Base-by-base conservation (phyloP, 192 early-diverging fungal species). In the Coemansia sp. region DNA sequence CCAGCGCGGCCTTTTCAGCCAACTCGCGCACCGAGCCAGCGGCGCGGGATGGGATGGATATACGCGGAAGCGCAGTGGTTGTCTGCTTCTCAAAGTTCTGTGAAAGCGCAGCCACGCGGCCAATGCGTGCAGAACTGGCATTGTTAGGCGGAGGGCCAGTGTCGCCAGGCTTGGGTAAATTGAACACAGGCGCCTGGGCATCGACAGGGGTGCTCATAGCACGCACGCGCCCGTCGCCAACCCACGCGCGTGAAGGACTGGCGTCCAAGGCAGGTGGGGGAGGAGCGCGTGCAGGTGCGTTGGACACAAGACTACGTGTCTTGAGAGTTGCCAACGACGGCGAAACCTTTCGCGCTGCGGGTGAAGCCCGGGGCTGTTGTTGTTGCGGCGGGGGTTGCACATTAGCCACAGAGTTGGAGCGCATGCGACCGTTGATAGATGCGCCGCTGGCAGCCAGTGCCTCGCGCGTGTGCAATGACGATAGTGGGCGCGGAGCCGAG, bases 51-150 rank as follows among this genome's bases (percentile, higher is more conserved):
- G 76, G 66, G 12, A 79, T 79, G 21, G 68, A 44, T 10, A 79
- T 69, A 27, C 60, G 64, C 10, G 68, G 64, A 0, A 64, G 63
- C 9, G 52, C 28, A 6, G 49, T 54, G 48, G 56, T 21, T n/a
- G 50, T 19, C 49, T 73, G 53, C n/a, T 64, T 24, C 27, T 64
- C 78, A 75, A 81, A 81, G 65, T 68, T 81, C 62, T 81, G 78
- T 48, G 78, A 81, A 47, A 81, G 25, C 14, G 78, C 78, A 1
- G 78, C 78, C 4, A 81, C 78, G 2, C 78, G 78, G 7, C 78
- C 78, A 54, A 81, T 81, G 18, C 78, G 72, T 26, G 78, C 78
- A 0, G 62, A 44, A 53, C 34, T 69, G 7, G 68, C 21, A 8
- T 54, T 52, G 5, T 22, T 7, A 16, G 54, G 57, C 44, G 56